phyloP scores from a whole-genome alignment of 202 grass and related monocot species.

The Zizania palustris region DNA sequence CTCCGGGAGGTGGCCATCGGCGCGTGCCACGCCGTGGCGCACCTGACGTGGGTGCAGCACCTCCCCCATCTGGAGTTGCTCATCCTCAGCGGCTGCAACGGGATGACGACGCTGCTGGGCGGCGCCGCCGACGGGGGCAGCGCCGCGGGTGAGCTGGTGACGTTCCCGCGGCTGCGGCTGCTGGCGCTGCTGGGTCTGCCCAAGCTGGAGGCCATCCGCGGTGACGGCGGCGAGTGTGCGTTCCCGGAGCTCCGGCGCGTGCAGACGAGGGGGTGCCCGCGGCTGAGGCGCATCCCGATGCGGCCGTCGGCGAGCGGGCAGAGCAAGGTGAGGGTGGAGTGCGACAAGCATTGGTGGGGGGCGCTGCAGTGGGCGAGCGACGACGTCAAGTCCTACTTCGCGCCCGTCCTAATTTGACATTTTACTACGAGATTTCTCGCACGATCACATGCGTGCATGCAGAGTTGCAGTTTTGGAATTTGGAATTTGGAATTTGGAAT shows the following conservation, averaged over 20 bases:
- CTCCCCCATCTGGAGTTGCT: conserved; percentile 54
- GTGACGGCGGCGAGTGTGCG: conserved; percentile 38
- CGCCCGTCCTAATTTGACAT: conserved; percentile 45
- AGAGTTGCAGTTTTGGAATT: conserved; percentile 23
- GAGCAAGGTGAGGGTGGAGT: conserved; percentile 50
- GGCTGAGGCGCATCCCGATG: conserved; percentile 41
- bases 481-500: conserved; percentile 31
- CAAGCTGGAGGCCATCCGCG: conserved; percentile 49
- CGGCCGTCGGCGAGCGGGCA: conserved; percentile 41
- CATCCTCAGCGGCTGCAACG: conserved; percentile 65
- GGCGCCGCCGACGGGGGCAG: conserved; percentile 40
- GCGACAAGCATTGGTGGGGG: conserved; percentile 63
- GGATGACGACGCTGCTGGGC: conserved; percentile 42
- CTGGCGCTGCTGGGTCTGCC: conserved; percentile 54
- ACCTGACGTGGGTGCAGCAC: conserved; percentile 60
- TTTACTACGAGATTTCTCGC: not conserved
- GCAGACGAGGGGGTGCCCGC: conserved; percentile 55
- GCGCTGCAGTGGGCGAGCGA: conserved; percentile 51
- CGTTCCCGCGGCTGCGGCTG: conserved; percentile 46
- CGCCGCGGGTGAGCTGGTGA: conserved; percentile 42
- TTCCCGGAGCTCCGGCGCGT: conserved; percentile 59
- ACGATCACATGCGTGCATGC: not conserved
- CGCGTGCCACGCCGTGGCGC: conserved; percentile 51
- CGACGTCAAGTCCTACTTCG: conserved; percentile 51
- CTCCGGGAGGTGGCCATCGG: conserved; percentile 53